These are phyloP conservation scores for Melaleuca quinquenervia DNA, from an alignment of 345 rosid species.

Conservation along the genomic window DNA sequence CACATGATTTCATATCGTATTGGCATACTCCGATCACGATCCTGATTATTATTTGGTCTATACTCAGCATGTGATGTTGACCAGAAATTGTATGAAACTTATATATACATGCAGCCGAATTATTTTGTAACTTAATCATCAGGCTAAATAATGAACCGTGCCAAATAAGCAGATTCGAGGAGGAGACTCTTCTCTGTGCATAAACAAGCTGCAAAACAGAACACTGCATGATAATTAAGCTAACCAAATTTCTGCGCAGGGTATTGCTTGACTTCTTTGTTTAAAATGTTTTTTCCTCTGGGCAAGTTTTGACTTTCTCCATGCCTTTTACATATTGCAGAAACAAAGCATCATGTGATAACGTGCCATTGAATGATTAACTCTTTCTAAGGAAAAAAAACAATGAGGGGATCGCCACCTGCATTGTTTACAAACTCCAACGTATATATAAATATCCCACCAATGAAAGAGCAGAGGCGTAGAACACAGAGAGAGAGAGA, in stretches of 20 bases:
- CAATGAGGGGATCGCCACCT: background rate
- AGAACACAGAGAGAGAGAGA: background rate
- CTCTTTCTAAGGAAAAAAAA: background rate
- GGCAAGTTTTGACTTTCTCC: background rate
- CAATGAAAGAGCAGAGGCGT: background rate
- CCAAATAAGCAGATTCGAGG: background rate
- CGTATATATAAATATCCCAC: background rate
- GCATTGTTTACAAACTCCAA: background rate
- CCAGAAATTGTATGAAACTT: background rate
- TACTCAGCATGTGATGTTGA: background rate
- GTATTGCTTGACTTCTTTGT: background rate
- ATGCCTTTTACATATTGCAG: background rate
- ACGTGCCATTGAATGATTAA: background rate
- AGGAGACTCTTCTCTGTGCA: background rate
- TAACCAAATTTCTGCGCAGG: background rate
- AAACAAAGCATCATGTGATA: background rate
- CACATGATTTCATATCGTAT: background rate
- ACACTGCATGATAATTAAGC: background rate
- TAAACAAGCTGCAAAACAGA: background rate
- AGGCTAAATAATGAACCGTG: background rate
- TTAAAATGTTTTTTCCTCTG: fast-evolving
- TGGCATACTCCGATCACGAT: background rate
- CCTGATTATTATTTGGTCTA: background rate
- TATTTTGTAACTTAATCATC: background rate
- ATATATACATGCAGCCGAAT: background rate